Evolutionary conservation across 2,329 filamentous ascomycete genomes (phyloP).

Genomic region (Hirsutella thompsonii): DNA sequence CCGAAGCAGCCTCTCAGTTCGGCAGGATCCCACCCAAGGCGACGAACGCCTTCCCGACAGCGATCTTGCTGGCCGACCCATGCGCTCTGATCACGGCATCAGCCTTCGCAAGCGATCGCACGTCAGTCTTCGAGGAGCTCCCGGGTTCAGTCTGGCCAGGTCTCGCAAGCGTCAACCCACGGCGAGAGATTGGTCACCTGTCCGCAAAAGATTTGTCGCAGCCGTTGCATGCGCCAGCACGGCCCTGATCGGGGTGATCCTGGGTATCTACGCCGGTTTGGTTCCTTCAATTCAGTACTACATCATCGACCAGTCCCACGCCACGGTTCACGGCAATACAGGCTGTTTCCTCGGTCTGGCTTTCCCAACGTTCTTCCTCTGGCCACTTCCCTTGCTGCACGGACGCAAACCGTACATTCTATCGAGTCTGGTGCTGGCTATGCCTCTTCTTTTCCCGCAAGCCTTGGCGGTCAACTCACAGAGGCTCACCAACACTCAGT

Average conservation of each 20-base stretch:
- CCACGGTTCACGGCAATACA: constrained; percentile 60
- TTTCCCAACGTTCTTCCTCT: constrained; percentile 55
- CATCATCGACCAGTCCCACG: constrained; percentile 55
- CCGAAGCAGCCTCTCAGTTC: neutral
- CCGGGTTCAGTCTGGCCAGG: constrained; percentile 37
- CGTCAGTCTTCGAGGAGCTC: constrained; percentile 36
- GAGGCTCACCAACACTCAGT: constrained; percentile 39
- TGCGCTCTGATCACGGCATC: constrained; percentile 20
- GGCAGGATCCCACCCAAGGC: constrained; percentile 1
- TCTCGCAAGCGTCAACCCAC: constrained; percentile 50
- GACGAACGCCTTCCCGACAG: constrained; percentile 13
- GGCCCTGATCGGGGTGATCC: constrained; percentile 53
- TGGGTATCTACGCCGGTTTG: constrained; percentile 67
- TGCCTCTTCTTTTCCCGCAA: constrained; percentile 66
- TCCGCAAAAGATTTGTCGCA: constrained; percentile 57
- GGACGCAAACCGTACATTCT: constrained; percentile 69
- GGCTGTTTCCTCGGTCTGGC: constrained; percentile 59
- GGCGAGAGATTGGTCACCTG: constrained; percentile 57
- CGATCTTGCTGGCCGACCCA: constrained; percentile 11
- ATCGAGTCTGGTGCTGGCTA: constrained; percentile 50
- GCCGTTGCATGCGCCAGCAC: constrained; percentile 61
- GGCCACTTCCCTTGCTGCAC: constrained; percentile 64
- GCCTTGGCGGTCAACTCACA: constrained; percentile 49
- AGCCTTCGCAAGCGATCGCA: constrained; percentile 38
- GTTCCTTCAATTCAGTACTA: constrained; percentile 71